Evolutionary conservation across 305 asterid genomes (phyloP).

Genomic region (Rubia peregrina): DNA sequence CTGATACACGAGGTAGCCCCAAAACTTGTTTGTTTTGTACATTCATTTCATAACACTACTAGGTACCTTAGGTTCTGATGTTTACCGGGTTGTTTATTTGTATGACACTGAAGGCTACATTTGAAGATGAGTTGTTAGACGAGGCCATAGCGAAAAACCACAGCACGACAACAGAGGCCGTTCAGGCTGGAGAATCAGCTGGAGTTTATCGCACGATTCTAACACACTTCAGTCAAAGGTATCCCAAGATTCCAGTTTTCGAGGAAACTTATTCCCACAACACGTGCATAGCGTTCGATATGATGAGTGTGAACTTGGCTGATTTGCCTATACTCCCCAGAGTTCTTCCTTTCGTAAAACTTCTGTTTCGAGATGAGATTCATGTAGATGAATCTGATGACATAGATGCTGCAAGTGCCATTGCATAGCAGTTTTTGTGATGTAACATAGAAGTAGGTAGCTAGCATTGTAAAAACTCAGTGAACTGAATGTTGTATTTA

Average conservation of each 20-base stretch:
- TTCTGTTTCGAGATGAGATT: conserved; percentile 67
- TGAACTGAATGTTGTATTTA: not conserved
- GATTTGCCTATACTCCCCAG: conserved; percentile 72
- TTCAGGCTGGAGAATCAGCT: conserved; percentile 67
- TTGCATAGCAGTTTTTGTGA: conserved; percentile 16
- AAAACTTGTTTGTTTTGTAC: not conserved
- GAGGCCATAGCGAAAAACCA: conserved; percentile 81
- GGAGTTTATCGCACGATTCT: conserved; percentile 76
- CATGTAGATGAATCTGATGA: conserved; percentile 66
- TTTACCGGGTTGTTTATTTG: not conserved
- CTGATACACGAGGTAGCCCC: conserved; percentile 75
- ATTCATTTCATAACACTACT: not conserved
- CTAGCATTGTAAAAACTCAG: not conserved
- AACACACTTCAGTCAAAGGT: conserved; percentile 93
- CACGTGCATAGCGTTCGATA: conserved; percentile 83
- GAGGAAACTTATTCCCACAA: conserved; percentile 67
- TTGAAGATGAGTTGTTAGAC: conserved; percentile 68
- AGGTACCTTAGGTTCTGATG: not conserved
- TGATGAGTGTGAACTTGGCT: conserved; percentile 87
- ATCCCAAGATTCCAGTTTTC: conserved; percentile 87
- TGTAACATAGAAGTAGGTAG: not conserved
- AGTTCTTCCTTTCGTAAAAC: conserved; percentile 65
- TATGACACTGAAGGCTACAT: conserved; percentile 61
- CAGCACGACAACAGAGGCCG: conserved; percentile 83
- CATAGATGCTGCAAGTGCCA: conserved; percentile 29